Evolutionary conservation across 2,329 filamentous ascomycete species (phyloP).

Genomic region (Penicillium sp.): DNA sequence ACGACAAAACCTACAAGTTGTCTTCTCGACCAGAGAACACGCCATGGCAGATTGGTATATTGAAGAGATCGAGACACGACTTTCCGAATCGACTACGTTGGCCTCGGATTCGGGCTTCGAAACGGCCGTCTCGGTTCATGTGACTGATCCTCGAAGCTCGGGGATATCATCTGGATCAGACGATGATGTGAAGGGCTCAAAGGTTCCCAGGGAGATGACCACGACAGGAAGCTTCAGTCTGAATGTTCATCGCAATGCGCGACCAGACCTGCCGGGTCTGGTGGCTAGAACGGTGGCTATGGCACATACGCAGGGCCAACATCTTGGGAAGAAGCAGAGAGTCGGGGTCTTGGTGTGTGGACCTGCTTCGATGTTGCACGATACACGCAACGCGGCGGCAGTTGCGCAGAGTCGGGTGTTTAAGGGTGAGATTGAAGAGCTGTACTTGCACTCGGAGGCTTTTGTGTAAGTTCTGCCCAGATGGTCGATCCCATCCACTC

Average conservation of each 20-base stretch:
- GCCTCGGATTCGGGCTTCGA: constrained; percentile 17
- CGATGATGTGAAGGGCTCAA: constrained; percentile 10
- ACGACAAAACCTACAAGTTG: constrained; percentile 19
- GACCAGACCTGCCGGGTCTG: constrained; percentile 39
- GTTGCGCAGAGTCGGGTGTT: constrained; percentile 41
- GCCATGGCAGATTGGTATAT: constrained; percentile 28
- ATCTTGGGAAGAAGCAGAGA: constrained; percentile 14
- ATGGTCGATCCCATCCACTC: too few relatives aligned
- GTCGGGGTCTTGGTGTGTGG: constrained; percentile 47
- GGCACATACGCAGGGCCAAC: constrained; percentile 7
- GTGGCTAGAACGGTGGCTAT: constrained; percentile 19
- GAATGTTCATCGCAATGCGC: constrained; percentile 23
- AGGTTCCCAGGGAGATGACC: constrained; percentile 15
- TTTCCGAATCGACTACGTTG: constrained; percentile 20
- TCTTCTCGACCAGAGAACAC: constrained; percentile 23
- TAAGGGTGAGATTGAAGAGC: constrained; percentile 32
- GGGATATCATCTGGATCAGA: constrained; percentile 9
- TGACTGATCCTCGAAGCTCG: constrained; percentile 15
- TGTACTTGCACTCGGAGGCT: constrained; percentile 51
- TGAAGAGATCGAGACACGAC: constrained; percentile 21
- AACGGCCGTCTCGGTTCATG: constrained; percentile 26
- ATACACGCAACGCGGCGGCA: constrained; percentile 50
- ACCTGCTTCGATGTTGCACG: constrained; percentile 49
- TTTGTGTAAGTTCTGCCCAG: constrained; percentile 43
- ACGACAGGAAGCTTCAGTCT: constrained; percentile 22